Percentiles rank a stretch among this genome's conserved stretches.
These are phyloP conservation scores for Ceratobasidium sp. DNA, from an alignment of 1,284 basidiomycete genomes.

Conservation along the genomic window DNA sequence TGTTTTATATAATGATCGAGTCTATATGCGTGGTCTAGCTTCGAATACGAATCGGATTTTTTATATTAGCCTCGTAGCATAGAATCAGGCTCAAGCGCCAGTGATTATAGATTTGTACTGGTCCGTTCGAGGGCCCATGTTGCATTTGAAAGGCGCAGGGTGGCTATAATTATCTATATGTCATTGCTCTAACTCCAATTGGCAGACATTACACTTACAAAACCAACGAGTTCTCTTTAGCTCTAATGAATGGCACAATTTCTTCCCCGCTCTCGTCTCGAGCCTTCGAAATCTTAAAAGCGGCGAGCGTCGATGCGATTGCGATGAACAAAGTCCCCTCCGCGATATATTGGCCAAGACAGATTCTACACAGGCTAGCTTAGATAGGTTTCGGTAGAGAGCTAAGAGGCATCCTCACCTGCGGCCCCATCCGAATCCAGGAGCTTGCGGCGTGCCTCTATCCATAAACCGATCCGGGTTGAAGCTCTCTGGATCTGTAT, in stretches of 20 bases:
- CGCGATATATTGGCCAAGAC: constrained; percentile 21
- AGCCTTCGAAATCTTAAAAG: constrained; percentile 15
- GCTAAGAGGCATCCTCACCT: background rate
- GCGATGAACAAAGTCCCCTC: constrained; percentile 24
- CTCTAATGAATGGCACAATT: constrained; percentile 11
- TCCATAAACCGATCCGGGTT: constrained; percentile 38
- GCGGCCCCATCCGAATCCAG: constrained; percentile 30
- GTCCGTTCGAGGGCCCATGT: constrained; percentile 38
- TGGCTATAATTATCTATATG: background rate
- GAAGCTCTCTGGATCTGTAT: constrained; percentile 39
- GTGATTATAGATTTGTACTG: background rate
- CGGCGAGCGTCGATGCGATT: constrained; percentile 10
- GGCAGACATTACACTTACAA: background rate
- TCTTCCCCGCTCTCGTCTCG: constrained; percentile 19
- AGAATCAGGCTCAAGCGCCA: background rate
- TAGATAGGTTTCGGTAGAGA: no score
- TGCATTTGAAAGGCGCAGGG: constrained; percentile 40
- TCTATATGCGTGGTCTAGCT: no score
- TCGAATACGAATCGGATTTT: no score
- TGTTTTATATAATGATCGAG: no score
- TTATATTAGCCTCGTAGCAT: no score
- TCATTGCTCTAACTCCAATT: no score
- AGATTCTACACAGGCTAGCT: background rate
- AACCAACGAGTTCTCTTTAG: constrained; percentile 25
- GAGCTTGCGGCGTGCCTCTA: background rate